A percentile compares a stretch with the other conserved stretches of the same genome.
Conservation (phyloP, 805 yeast species). For the Suhomyces sp. region DNA sequence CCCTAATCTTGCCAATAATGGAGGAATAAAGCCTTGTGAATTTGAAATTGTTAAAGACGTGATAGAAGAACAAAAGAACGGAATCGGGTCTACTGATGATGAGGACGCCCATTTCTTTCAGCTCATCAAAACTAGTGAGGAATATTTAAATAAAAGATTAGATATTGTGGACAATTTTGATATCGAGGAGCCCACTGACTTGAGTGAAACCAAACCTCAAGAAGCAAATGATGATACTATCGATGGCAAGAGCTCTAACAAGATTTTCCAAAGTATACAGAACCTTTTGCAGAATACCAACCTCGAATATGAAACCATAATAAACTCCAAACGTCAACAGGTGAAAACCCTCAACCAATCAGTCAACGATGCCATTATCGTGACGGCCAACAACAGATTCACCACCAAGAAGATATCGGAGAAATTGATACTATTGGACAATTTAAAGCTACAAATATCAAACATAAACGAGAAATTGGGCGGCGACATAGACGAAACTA, state of each 20-base stretch:
- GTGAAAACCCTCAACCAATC: slow-evolving; percentile 33
- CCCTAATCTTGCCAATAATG: slow-evolving; percentile 70
- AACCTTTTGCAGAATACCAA: slow-evolving; percentile 36
- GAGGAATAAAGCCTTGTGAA: slow-evolving; percentile 83
- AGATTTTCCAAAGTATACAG: slow-evolving; percentile 39
- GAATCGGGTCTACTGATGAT: slow-evolving; percentile 3
- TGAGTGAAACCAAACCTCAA: slow-evolving; percentile 1
- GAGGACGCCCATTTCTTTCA: slow-evolving; percentile 27
- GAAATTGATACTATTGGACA: slow-evolving; percentile 43
- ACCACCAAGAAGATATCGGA: slow-evolving; percentile 34
- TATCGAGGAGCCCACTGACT: slow-evolving; percentile 12
- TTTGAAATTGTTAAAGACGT: slow-evolving; percentile 64
- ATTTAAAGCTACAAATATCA: slow-evolving; percentile 47
- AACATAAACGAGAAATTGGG: slow-evolving; percentile 37
- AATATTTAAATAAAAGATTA: slow-evolving; percentile 27
- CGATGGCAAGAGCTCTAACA: slow-evolving; percentile 21
- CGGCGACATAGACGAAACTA: slow-evolving; percentile 54
- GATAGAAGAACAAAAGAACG: slow-evolving; percentile 15
- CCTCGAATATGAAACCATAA: slow-evolving; percentile 35
- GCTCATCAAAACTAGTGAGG: slow-evolving; percentile 32
- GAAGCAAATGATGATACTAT: neutral
- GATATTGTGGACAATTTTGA: slow-evolving; percentile 9
- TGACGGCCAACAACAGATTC: slow-evolving; percentile 42
- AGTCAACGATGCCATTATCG: slow-evolving; percentile 38
- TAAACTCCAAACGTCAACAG: slow-evolving; percentile 35